phyloP scores from a whole-genome alignment of 768 basidiomycete genomes.

The Lepiota venenata region DNA sequence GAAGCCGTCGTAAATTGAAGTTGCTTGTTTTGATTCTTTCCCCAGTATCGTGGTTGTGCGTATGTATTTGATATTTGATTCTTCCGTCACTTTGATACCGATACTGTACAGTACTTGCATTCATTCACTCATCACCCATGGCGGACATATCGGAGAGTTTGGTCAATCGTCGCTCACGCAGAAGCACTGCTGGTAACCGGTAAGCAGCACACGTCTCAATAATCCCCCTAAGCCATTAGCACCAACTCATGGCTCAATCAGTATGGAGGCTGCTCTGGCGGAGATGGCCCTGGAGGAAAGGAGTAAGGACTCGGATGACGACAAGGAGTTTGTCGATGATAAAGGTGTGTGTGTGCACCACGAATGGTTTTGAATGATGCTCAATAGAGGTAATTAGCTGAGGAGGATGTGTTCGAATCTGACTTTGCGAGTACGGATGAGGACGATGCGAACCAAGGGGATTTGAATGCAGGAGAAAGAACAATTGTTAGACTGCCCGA shows the following conservation, averaged over 20 bases:
- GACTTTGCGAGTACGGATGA: conserved; percentile 89
- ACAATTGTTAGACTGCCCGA: conserved; percentile 46
- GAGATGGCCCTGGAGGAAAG: conserved; percentile 59
- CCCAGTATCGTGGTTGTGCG: conserved; percentile 9
- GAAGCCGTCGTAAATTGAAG: conserved; percentile 4
- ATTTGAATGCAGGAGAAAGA: conserved; percentile 49
- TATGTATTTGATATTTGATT: conserved; percentile 3
- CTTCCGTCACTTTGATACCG: background rate
- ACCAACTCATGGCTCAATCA: conserved; percentile 22
- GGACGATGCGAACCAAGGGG: conserved; percentile 50
- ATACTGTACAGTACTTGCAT: too few species aligned
- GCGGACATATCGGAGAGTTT: conserved; percentile 32
- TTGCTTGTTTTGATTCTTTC: too few species aligned
- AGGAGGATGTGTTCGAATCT: conserved; percentile 78
- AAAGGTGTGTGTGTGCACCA: conserved; percentile 53
- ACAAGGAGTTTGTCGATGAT: conserved; percentile 64
- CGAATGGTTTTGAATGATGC: conserved; percentile 11
- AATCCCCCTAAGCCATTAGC: background rate
- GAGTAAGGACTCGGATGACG: conserved; percentile 64
- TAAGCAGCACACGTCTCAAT: conserved; percentile 22
- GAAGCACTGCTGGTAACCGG: conserved; percentile 82
- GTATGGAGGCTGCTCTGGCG: conserved; percentile 78
- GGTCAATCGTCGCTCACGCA: conserved; percentile 55
- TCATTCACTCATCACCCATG: background rate
- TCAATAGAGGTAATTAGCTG: conserved; percentile 44